These are phyloP conservation scores for Cadophora sp. DNA, from an alignment of 2,329 filamentous ascomycete species.

Conservation along the genomic window DNA sequence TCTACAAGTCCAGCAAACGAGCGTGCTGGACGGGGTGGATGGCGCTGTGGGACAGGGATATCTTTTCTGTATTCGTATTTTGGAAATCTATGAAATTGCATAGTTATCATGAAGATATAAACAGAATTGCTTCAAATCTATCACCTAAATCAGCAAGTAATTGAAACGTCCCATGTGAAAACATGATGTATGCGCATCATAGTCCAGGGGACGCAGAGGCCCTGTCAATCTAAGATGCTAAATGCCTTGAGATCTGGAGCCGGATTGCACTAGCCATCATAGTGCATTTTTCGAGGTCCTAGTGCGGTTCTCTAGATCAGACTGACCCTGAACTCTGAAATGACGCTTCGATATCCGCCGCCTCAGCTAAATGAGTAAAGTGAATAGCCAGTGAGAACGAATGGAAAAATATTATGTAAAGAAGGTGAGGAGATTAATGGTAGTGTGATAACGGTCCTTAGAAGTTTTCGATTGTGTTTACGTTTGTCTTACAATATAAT, in stretches of 20 bases:
- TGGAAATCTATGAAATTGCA: neutral
- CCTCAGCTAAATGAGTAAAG: neutral
- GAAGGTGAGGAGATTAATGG: neutral
- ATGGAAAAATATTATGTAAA: conserved; percentile 23
- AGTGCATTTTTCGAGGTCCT: conserved; percentile 15
- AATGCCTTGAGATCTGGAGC: conserved; percentile 12
- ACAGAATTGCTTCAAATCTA: too few species aligned
- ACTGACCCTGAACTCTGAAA: conserved; percentile 21
- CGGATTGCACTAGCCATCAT: conserved; percentile 15
- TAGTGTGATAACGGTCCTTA: neutral
- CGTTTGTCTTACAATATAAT: too few species aligned
- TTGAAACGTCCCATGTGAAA: neutral
- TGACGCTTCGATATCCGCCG: conserved; percentile 15
- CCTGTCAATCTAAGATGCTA: neutral
- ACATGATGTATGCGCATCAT: neutral
- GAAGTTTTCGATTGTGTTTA: neutral
- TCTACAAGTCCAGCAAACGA: conserved; percentile 1
- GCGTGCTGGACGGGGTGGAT: conserved; percentile 13
- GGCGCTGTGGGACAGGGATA: neutral
- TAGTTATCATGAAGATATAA: neutral
- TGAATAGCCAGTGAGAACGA: neutral
- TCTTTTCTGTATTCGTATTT: neutral
- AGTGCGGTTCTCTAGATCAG: neutral
- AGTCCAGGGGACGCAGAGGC: neutral
- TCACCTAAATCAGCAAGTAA: too few species aligned